A percentile compares a stretch with the other conserved stretches of the same genome.
Evolutionary conservation across 805 yeast species (phyloP).

Genomic region (Geotrichum ghanense): DNA sequence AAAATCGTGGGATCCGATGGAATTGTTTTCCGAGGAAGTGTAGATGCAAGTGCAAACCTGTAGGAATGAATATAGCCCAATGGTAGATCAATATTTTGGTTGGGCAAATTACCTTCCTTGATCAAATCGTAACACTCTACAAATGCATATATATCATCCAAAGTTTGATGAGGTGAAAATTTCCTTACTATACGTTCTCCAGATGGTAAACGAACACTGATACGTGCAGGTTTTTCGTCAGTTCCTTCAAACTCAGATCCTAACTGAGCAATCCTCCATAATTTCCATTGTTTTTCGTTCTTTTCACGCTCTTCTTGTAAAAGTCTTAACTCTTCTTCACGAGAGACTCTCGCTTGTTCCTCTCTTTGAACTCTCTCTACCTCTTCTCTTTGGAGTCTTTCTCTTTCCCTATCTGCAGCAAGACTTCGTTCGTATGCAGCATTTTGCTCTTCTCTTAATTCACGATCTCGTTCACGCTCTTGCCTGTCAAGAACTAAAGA

Average conservation of each 20-base stretch:
- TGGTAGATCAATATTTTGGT: slow-evolving; percentile 24
- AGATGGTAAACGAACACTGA: slow-evolving; percentile 56
- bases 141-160: slow-evolving; percentile 61
- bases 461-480: slow-evolving; percentile 41
- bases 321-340: slow-evolving; percentile 7
- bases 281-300: slow-evolving; percentile 32
- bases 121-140: slow-evolving; percentile 40
- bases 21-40: slow-evolving; percentile 45
- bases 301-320: slow-evolving; percentile 13
- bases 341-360: background rate
- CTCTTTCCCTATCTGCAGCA: slow-evolving; percentile 50
- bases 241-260: slow-evolving; percentile 4
- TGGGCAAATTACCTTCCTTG: slow-evolving; percentile 13
- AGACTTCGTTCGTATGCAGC: slow-evolving; percentile 63
- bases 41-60: slow-evolving; percentile 39
- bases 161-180: slow-evolving; percentile 33
- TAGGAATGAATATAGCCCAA: slow-evolving; percentile 35
- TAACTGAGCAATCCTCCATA: slow-evolving; percentile 34
- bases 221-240: slow-evolving; percentile 34
- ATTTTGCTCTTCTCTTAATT: slow-evolving; percentile 64
- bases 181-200: slow-evolving; percentile 49
- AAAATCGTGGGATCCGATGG: slow-evolving; percentile 17
- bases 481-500: slow-evolving; percentile 52
- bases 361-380: slow-evolving; percentile 13
- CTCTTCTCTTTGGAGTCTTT: slow-evolving; percentile 18